Evolutionary conservation across 371 early-diverging fungal species (phyloP).

Genomic region (Mucor saturninus): DNA sequence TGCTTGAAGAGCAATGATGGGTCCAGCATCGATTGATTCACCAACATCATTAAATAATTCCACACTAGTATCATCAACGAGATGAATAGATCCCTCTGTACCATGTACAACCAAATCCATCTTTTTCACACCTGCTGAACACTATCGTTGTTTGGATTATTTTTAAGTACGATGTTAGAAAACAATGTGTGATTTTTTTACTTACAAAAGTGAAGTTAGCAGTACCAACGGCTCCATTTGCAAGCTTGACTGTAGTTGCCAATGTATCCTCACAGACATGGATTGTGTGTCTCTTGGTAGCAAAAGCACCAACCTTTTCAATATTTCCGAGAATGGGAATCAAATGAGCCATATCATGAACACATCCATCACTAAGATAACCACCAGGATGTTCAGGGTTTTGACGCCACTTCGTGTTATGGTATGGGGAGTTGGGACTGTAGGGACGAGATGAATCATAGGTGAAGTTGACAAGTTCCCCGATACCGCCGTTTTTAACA

Average conservation of each 20-base stretch:
- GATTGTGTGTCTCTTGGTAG: slow-evolving; percentile 41
- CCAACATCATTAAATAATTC: slow-evolving; percentile 39
- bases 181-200: not conserved
- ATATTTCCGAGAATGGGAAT: slow-evolving; percentile 48
- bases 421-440: slow-evolving; percentile 48
- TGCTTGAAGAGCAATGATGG: slow-evolving; percentile 20
- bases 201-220: slow-evolving; percentile 59
- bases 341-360: slow-evolving; percentile 56
- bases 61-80: slow-evolving; percentile 33
- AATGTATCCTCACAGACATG: slow-evolving; percentile 50
- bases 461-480: slow-evolving; percentile 53
- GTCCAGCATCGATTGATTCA: slow-evolving; percentile 17
- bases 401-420: slow-evolving; percentile 51
- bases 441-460: slow-evolving; percentile 52
- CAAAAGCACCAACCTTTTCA: slow-evolving; percentile 44
- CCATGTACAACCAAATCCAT: slow-evolving; percentile 45
- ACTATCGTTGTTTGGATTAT: slow-evolving; percentile 19
- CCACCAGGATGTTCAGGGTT: slow-evolving; percentile 58
- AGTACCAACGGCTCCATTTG: slow-evolving; percentile 44
- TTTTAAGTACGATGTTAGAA: not conserved
- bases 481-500: slow-evolving; percentile 46
- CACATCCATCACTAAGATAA: slow-evolving; percentile 57
- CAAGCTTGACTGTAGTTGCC: slow-evolving; percentile 40
- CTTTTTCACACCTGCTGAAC: slow-evolving; percentile 43
- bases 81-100: slow-evolving; percentile 45